Conservation (phyloP, 1,139 yeast genomes). For the Blastobotrys buckinghamii region DNA sequence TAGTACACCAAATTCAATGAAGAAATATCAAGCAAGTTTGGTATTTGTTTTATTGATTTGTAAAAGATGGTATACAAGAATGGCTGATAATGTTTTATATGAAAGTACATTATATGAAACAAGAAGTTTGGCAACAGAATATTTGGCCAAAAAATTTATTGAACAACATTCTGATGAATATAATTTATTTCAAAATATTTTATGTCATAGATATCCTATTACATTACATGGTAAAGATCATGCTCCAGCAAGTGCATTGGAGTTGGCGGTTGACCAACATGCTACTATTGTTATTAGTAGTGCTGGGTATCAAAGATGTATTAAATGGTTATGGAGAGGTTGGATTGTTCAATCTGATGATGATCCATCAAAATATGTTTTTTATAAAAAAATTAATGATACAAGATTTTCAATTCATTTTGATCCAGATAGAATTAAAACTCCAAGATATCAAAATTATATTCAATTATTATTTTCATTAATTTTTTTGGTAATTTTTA, state of each 20-base stretch:
- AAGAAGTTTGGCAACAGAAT: constrained; percentile 66
- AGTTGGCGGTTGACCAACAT: constrained; percentile 82
- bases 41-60: constrained; percentile 68
- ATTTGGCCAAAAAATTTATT: constrained; percentile 61
- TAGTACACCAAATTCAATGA: constrained; percentile 51
- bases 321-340: constrained; percentile 89
- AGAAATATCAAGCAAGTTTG: constrained; percentile 60
- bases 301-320: constrained; percentile 77
- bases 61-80: constrained; percentile 69
- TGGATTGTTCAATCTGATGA: constrained; percentile 72
- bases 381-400: constrained; percentile 56
- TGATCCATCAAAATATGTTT: constrained; percentile 39
- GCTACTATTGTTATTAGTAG: constrained; percentile 71
- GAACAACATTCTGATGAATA: constrained; percentile 50
- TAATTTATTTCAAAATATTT: constrained; percentile 66
- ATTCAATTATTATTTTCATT: constrained; percentile 64
- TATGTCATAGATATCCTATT: constrained; percentile 70
- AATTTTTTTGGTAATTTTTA: constrained; percentile 56
- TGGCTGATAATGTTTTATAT: constrained; percentile 55
- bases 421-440: constrained; percentile 74
- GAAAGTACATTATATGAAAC: constrained; percentile 59
- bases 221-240: constrained; percentile 58
- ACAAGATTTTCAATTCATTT: constrained; percentile 59
- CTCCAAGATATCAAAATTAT: constrained; percentile 76
- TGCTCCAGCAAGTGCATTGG: constrained; percentile 65